These are phyloP conservation scores for Botrytis medusae DNA, from an alignment of 2,329 filamentous ascomycete species.

Conservation along the genomic window DNA sequence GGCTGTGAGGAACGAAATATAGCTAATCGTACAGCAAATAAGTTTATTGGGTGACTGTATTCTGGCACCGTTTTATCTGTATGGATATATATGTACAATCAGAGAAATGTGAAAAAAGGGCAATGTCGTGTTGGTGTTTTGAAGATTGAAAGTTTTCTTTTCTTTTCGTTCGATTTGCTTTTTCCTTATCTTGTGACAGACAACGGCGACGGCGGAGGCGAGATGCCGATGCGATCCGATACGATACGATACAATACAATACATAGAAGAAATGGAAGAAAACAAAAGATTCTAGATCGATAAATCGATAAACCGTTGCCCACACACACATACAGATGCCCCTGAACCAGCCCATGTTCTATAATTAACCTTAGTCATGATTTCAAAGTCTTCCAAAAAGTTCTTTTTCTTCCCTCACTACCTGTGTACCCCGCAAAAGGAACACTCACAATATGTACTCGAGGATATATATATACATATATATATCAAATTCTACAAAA, in stretches of 20 bases:
- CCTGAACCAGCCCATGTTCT: neutral
- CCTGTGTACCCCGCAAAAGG: neutral
- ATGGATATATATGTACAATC: neutral
- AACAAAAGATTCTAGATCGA: constrained; percentile 4
- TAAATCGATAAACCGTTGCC: neutral
- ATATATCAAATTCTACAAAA: neutral
- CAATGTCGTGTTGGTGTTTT: neutral
- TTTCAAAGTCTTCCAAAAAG: neutral
- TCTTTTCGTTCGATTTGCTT: neutral
- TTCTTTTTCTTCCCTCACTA: neutral
- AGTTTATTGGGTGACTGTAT: neutral
- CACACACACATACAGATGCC: neutral
- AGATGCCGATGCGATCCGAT: neutral
- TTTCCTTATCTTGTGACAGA: neutral
- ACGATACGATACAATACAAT: neutral
- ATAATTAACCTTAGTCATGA: neutral
- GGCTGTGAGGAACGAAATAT: neutral
- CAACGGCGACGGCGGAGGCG: neutral
- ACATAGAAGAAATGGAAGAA: neutral
- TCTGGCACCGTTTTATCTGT: neutral
- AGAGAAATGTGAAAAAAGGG: neutral
- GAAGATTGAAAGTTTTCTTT: neutral
- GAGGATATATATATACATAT: neutral
- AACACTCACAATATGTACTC: too few relatives aligned
- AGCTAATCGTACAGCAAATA: neutral